These are phyloP conservation scores for Drechslerella stenobrocha DNA, from an alignment of 2,329 filamentous ascomycete genomes.

Conservation along the genomic window DNA sequence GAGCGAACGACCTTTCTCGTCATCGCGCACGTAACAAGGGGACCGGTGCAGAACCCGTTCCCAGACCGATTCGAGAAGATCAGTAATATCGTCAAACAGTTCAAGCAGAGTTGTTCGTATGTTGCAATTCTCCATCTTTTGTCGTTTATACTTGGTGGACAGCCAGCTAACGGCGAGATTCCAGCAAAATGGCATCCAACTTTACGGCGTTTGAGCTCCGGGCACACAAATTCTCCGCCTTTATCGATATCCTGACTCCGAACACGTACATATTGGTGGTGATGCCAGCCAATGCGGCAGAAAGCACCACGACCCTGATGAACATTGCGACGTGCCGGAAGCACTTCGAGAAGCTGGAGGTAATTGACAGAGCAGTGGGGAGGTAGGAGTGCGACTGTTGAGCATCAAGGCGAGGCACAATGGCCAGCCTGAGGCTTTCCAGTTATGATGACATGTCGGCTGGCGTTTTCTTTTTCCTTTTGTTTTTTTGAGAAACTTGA, in stretches of 20 bases:
- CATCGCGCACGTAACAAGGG: conserved; percentile 85
- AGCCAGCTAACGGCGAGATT: conserved; percentile 56
- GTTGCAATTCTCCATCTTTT: conserved; percentile 45
- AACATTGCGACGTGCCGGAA: conserved; percentile 56
- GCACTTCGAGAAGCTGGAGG: conserved; percentile 53
- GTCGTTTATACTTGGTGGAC: conserved; percentile 53
- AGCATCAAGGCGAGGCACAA: too few species aligned
- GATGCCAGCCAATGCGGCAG: conserved; percentile 73
- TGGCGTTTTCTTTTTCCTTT: too few species aligned
- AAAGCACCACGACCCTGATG: conserved; percentile 53
- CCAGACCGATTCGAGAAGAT: conserved; percentile 92
- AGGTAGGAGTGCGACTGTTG: conserved; percentile 4
- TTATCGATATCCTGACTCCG: conserved; percentile 92
- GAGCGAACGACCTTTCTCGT: conserved; percentile 95
- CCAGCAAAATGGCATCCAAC: conserved; percentile 56
- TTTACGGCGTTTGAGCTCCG: conserved; percentile 53
- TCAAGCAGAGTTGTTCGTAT: conserved; percentile 75
- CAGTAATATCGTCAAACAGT: conserved; percentile 96
- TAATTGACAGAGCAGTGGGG: conserved; percentile 49
- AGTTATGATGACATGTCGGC: conserved; percentile 12
- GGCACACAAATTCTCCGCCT: conserved; percentile 76
- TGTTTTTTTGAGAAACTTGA: conserved; percentile 18
- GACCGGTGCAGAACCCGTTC: conserved; percentile 79
- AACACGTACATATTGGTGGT: conserved; percentile 96
- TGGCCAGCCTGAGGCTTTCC: not conserved